A percentile compares a stretch with the other conserved stretches of the same genome.
These are phyloP conservation scores for Buxus sempervirens DNA, from an alignment of 164 flowering plant genomes.

Conservation along the genomic window DNA sequence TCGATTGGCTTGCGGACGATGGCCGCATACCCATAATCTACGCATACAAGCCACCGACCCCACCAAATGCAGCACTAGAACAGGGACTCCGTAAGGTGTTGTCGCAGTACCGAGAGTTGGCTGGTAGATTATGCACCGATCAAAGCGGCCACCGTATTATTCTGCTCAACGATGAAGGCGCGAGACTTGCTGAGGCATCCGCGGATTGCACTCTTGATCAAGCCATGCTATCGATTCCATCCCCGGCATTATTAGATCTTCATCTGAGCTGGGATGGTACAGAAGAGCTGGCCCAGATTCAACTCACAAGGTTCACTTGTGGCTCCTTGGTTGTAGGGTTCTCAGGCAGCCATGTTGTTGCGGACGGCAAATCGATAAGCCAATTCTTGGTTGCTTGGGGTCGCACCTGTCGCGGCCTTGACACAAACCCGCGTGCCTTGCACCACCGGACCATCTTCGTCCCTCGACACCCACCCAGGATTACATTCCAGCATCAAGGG, in stretches of 20 bases:
- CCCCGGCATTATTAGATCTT: conserved; percentile 12
- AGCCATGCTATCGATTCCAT: conserved; percentile 4
- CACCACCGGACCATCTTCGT: conserved; percentile 26
- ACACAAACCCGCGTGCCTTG: conserved; percentile 18
- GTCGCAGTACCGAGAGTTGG: too few relatives aligned
- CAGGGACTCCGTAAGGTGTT: too few relatives aligned
- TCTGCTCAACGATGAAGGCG: conserved; percentile 18
- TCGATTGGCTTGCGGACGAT: too few relatives aligned
- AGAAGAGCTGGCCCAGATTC: conserved; percentile 28
- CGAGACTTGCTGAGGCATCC: conserved; percentile 13
- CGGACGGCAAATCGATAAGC: conserved; percentile 33
- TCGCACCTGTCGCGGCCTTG: conserved; percentile 25
- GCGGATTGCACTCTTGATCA: conserved; percentile 12
- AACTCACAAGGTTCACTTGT: conserved; percentile 35
- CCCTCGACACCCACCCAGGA: conserved; percentile 26
- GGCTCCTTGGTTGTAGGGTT: conserved; percentile 24
- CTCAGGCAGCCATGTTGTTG: conserved; percentile 28
- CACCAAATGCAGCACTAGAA: too few relatives aligned
- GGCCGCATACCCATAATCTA: too few relatives aligned
- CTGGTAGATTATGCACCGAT: too few relatives aligned
- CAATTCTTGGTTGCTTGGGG: conserved; percentile 35
- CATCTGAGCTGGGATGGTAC: conserved; percentile 25
- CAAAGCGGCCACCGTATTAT: conserved; percentile 3
- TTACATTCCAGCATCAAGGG: conserved; percentile 27
- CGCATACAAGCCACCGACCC: too few relatives aligned